These are phyloP conservation scores for Gorgonomyces haynaldii DNA, from an alignment of 192 early-diverging fungal species.

Conservation along the genomic window DNA sequence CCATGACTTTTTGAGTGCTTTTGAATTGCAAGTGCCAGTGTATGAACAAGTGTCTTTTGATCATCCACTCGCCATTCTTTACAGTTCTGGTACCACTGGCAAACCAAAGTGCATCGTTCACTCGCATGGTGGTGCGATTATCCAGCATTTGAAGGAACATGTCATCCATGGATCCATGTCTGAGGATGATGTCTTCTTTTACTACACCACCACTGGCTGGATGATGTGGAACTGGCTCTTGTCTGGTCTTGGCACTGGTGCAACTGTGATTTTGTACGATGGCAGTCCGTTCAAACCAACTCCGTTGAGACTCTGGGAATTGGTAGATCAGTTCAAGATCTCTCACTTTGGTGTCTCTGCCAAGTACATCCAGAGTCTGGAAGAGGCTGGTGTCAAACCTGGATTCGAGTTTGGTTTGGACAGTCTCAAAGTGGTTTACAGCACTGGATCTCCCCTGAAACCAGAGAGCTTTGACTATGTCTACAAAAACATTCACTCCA, in stretches of 20 bases:
- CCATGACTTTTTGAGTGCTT: constrained; percentile 1
- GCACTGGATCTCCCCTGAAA: constrained; percentile 89
- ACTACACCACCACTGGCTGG: constrained; percentile 42
- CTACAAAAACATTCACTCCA: constrained; percentile 69
- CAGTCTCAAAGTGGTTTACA: constrained; percentile 67
- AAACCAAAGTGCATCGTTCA: constrained; percentile 96
- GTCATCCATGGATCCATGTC: constrained; percentile 70
- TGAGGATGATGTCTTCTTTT: constrained; percentile 70
- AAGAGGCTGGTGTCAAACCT: constrained; percentile 62
- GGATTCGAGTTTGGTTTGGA: constrained; percentile 45
- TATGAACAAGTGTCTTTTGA: constrained; percentile 85
- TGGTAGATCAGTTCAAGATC: constrained; percentile 63
- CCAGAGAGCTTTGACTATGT: constrained; percentile 90
- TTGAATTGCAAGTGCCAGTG: constrained; percentile 20
- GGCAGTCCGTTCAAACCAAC: constrained; percentile 86
- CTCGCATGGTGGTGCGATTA: constrained; percentile 74
- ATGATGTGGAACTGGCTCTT: constrained; percentile 99
- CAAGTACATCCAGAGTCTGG: constrained; percentile 84
- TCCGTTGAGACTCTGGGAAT: constrained; percentile 62
- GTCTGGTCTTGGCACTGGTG: constrained; percentile 60
- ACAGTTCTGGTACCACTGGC: constrained; percentile 83
- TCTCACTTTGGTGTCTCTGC: constrained; percentile 90
- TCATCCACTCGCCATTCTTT: constrained; percentile 86
- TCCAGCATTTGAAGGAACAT: constrained; percentile 94
- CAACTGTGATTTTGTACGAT: constrained; percentile 78